Conservation (phyloP, 805 yeast species). For the Schizosaccharomyces osmophilus region DNA sequence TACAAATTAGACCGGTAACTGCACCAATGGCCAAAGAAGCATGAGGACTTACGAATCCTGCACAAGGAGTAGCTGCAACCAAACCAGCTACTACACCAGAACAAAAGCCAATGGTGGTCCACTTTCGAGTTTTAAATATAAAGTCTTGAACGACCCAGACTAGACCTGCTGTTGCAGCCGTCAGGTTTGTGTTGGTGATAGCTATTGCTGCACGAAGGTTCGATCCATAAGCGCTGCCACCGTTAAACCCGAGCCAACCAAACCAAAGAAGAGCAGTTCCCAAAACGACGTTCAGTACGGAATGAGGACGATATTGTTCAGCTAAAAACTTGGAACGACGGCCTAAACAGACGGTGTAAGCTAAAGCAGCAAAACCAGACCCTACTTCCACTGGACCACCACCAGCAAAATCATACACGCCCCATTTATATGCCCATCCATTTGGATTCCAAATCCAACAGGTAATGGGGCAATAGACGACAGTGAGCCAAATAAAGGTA, state of each 20-base stretch:
- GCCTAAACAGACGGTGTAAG: conserved; percentile 45
- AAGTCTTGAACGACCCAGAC: conserved; percentile 82
- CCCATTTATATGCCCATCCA: conserved; percentile 88
- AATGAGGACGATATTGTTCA: conserved; percentile 81
- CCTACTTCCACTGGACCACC: conserved; percentile 93
- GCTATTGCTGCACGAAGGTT: conserved; percentile 68
- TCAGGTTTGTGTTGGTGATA: conserved; percentile 69
- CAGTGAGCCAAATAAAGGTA: conserved; percentile 65
- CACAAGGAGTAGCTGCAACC: conserved; percentile 90
- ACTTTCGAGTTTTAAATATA: conserved; percentile 52
- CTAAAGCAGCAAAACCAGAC: conserved; percentile 78
- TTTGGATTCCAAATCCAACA: conserved; percentile 85
- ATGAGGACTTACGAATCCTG: conserved; percentile 78
- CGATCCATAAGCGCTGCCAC: conserved; percentile 68
- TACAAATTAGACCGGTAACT: conserved; percentile 60
- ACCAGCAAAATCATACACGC: conserved; percentile 88
- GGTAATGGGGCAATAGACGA: conserved; percentile 84
- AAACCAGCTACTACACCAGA: conserved; percentile 89
- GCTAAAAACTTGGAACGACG: conserved; percentile 20
- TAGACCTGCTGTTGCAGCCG: conserved; percentile 76
- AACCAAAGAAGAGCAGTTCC: conserved; percentile 76
- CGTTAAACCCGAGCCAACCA: conserved; percentile 93
- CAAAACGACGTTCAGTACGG: conserved; percentile 68
- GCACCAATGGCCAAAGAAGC: conserved; percentile 72
- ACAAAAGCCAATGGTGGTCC: conserved; percentile 87